phyloP scores from a whole-genome alignment of 1,139 yeast species.

The Pichia sp. region DNA sequence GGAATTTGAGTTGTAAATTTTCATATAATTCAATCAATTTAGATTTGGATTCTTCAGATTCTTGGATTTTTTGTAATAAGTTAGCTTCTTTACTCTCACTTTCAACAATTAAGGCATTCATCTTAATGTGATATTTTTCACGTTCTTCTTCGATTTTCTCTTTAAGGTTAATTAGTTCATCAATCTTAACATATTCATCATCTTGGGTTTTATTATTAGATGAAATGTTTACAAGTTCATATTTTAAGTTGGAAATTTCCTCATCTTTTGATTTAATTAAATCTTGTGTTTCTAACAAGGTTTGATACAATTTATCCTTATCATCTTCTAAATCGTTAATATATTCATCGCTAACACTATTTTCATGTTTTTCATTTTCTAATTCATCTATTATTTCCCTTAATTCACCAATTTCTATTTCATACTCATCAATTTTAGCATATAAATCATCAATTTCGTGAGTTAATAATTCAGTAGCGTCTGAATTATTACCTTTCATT shows the following conservation, averaged over 20 bases:
- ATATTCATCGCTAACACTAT: constrained; percentile 9
- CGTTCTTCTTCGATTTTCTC: constrained; percentile 11
- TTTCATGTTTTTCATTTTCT: constrained; percentile 6
- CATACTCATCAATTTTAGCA: constrained; percentile 7
- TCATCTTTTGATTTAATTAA: constrained; percentile 4
- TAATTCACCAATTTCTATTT: constrained; percentile 6
- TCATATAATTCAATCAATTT: constrained; percentile 23
- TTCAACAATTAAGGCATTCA: constrained; percentile 4
- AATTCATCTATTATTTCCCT: constrained; percentile 3
- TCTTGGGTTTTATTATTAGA: background rate
- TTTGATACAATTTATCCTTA: constrained; percentile 10
- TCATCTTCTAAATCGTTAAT: constrained; percentile 14
- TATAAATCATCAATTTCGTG: constrained; percentile 14
- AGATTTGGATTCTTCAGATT: constrained; percentile 20
- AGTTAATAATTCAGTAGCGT: constrained; percentile 8
- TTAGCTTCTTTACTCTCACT: constrained; percentile 11
- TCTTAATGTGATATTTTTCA: constrained; percentile 1
- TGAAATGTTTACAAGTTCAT: background rate
- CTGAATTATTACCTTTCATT: constrained; percentile 1
- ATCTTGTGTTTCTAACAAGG: constrained; percentile 4
- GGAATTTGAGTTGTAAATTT: constrained; percentile 11
- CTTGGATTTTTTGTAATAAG: constrained; percentile 17
- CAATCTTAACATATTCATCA: constrained; percentile 3
- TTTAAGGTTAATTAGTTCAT: constrained; percentile 11
- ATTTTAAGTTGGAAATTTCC: constrained; percentile 6